Evolutionary conservation across 805 yeast genomes (phyloP), one percentile per base, ranked within the genome.

Genomic region (Saturnispora sanitii): DNA sequence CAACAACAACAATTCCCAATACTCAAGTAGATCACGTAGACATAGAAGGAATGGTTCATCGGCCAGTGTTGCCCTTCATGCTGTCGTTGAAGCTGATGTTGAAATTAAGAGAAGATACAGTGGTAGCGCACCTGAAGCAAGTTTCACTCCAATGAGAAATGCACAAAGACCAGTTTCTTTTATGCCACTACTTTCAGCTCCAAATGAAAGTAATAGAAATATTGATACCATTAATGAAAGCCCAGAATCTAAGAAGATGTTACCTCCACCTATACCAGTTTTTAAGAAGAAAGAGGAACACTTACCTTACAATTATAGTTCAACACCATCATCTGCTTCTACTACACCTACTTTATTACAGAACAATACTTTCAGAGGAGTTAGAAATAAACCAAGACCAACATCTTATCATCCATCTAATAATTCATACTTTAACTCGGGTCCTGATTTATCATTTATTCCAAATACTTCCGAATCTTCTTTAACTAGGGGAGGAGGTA

Each of bases 401-500:
- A 82, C 90, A 0, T 82, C 92, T 8, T 83, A 80, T 53, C 88
- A 83, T 54, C 94, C 94, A 15, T 70, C 79, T 2, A 33, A 30
- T 15, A 31, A 31, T 26, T 47, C 43, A 22, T 54, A 38, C 33
- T 55, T 48, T 37, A 49, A 46, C 37, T 51, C 58, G n/a, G 37
- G 54, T 20, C 49, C 52, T 12, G 65, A 60, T 43, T 47, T 53
- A 26, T 49, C 61, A 4, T 60, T 54, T 45, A 42, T 57, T 27
- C 44, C 56, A 19, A 56, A 60, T 4, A 45, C 52, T 21, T 49
- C 56, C 0, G 58, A 55, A 35, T 44, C 50, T 7, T 49, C 52
- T 19, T 41, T 49, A 25, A 41, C 50, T 6, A 40, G 34, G n/a
- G 20, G 16, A 16, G 36, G 38, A 4, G 28, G 26, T 11, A 16